Evolutionary conservation across 805 yeast species (phyloP), one percentile per base, ranked within the genome.

Genomic region (Starmera caribaea): DNA sequence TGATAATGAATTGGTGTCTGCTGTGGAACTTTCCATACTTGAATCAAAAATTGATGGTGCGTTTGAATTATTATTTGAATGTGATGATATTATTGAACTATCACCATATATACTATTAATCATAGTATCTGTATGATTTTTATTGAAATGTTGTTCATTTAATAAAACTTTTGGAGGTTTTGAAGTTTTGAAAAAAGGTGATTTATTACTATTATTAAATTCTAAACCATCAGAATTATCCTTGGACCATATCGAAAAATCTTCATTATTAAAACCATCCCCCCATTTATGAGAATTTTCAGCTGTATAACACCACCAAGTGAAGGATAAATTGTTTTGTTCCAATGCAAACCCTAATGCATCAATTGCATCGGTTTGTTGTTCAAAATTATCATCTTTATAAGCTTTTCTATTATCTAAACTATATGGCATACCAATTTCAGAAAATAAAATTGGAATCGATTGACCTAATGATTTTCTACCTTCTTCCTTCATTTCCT

Each of bases 351-450:
- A 73, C 10, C 80, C 70, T 35, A 88, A 57, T 0, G 96, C 95
- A 61, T 90, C 97, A 55, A 85, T 63, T 0, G 97, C 96, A 7
- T 73, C 63, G 2, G 81, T 81, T 54, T 92, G 98, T 10, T 85
- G 70, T 9, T 68, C 59, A 57, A 76, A 92, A 45, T 76, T 74
- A 2, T 89, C 88, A 41, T 67, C 68, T 1, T 58, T 57, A 54
- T 74, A 90, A 0, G 96, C 83, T 36, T 62, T 66, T 54, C 83
- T 85, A 42, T 75, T 69, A 58, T 90, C 89, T 96, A 90, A 85
- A 58, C 92, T 96, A 57, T 81, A 86, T 3, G 98, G 97, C 81
- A 90, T 86, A 6, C 98, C 98, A n/a, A 90, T 88, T 58, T 90
- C 98, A 1, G 95, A 76, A 70, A 92, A 79, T 16, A 90, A 61